Conservation (phyloP, 495 filamentous ascomycete genomes). For the Penicillium simplicissimum region DNA sequence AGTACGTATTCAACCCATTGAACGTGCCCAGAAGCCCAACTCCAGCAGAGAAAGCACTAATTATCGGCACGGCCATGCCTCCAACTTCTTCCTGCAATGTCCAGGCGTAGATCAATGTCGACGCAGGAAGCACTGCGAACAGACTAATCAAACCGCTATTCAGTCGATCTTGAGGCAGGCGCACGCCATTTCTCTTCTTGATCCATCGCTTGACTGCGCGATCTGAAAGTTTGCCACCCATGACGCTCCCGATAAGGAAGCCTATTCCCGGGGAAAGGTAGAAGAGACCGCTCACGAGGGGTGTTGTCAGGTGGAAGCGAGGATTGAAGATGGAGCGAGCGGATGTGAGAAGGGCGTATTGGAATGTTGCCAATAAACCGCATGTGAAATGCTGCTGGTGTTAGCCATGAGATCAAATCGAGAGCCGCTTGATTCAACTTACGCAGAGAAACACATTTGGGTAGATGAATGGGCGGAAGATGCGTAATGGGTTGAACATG, state of each 20-base stretch:
- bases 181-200: constrained; percentile 52
- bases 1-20: constrained; percentile 73
- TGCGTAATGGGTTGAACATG: constrained; percentile 43
- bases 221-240: constrained; percentile 71
- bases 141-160: constrained; percentile 64
- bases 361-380: constrained; percentile 65
- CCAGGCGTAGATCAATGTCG: constrained; percentile 72
- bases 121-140: constrained; percentile 60
- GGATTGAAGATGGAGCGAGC: constrained; percentile 74
- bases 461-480: constrained; percentile 38
- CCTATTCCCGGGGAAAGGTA: constrained; percentile 74
- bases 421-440: constrained; percentile 7
- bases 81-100: constrained; percentile 62
- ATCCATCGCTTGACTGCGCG: constrained; percentile 64
- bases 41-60: constrained; percentile 68
- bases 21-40: constrained; percentile 70
- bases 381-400: constrained; percentile 56
- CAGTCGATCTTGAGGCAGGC: constrained; percentile 71
- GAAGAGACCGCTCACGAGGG: constrained; percentile 71
- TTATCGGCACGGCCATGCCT: constrained; percentile 66
- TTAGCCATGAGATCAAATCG: not conserved
- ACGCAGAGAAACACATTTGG: constrained; percentile 47
- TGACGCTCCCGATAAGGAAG: constrained; percentile 67
- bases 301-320: constrained; percentile 66
- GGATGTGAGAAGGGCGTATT: constrained; percentile 70